These are phyloP conservation scores for Athelia sp. DNA, from an alignment of 1,284 basidiomycete genomes.

Conservation along the genomic window DNA sequence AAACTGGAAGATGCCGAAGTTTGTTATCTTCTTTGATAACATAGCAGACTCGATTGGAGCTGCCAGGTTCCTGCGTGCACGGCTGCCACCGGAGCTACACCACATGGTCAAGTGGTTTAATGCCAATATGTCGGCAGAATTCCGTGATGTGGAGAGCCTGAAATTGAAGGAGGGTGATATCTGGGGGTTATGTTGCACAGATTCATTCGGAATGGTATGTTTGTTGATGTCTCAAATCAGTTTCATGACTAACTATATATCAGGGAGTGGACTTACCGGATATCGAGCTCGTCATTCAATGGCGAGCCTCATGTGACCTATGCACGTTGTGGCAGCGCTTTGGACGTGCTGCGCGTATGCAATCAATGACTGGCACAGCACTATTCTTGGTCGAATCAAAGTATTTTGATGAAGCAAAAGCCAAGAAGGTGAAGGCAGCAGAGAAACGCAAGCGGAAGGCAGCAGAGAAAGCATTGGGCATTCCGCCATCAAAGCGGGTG, in stretches of 20 bases:
- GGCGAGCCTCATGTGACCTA: conserved; percentile 16
- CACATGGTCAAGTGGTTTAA: too few species aligned
- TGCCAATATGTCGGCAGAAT: too few species aligned
- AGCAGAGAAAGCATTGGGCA: too few species aligned
- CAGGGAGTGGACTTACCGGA: conserved; percentile 29
- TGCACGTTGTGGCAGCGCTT: conserved; percentile 12
- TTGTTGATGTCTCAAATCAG: background rate
- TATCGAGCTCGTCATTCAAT: conserved; percentile 28
- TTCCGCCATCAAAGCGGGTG: too few species aligned
- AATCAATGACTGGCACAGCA: conserved; percentile 6
- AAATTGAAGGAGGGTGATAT: too few species aligned
- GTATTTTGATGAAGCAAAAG: too few species aligned
- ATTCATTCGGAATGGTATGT: conserved; percentile 29
- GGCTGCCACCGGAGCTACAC: too few species aligned
- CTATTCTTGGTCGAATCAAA: conserved; percentile 12
- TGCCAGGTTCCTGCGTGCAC: conserved; percentile 9
- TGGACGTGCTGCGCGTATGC: conserved; percentile 5
- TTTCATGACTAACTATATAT: background rate
- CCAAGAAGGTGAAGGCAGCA: background rate
- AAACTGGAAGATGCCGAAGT: conserved; percentile 6
- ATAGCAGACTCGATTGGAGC: conserved; percentile 14
- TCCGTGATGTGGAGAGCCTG: too few species aligned
- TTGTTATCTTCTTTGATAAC: too few species aligned
- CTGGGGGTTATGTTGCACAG: too few species aligned
- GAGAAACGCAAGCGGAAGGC: too few species aligned